Conservation (phyloP, 495 filamentous ascomycete genomes). For the Neurospora sp. region DNA sequence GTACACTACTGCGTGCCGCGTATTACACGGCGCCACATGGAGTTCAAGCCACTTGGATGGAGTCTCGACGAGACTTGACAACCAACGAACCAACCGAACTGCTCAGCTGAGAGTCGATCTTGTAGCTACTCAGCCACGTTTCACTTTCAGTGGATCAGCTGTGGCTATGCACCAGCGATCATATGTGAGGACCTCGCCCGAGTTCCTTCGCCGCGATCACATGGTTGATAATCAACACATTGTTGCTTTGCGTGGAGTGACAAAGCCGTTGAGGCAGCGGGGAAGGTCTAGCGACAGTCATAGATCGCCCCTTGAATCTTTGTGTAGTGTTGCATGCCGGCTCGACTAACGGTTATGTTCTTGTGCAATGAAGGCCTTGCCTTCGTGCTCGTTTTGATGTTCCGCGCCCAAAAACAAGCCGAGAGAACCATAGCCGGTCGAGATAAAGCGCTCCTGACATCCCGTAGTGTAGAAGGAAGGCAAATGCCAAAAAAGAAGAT, state of each 20-base stretch:
- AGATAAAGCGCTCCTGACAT: neutral
- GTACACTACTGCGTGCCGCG: neutral
- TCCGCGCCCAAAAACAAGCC: neutral
- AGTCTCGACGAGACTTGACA: neutral
- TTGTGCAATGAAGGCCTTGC: conserved; percentile 5
- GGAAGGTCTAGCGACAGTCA: conserved; percentile 6
- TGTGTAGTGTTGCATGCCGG: neutral
- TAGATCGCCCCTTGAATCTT: neutral
- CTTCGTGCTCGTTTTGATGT: conserved; percentile 8
- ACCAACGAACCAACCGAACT: neutral
- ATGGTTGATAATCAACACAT: neutral
- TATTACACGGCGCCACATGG: neutral
- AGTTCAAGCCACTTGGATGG: neutral
- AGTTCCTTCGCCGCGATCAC: neutral
- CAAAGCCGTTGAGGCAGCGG: conserved; percentile 19
- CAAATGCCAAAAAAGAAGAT: neutral
- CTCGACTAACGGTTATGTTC: neutral
- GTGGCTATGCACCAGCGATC: neutral
- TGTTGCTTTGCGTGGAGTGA: neutral
- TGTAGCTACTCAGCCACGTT: neutral
- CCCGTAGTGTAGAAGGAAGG: neutral
- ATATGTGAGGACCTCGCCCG: neutral
- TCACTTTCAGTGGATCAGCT: neutral
- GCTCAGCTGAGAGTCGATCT: neutral
- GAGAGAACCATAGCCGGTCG: neutral